Evolutionary conservation across 805 yeast species (phyloP).

Genomic region (Kluyveromyces nonfermentans): DNA sequence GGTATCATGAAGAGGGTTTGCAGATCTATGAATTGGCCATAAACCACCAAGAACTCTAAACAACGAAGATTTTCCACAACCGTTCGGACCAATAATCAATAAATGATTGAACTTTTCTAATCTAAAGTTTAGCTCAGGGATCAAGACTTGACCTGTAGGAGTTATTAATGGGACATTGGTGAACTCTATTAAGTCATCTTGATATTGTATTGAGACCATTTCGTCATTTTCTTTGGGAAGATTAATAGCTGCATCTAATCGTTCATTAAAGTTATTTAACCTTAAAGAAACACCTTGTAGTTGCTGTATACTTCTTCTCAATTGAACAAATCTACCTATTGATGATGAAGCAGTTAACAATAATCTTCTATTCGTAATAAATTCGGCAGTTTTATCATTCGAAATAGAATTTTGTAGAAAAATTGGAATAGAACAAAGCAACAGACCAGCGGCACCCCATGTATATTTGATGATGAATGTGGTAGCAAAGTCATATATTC

Average conservation of each 20-base stretch:
- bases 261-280: conserved; percentile 58
- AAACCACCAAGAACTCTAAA: conserved; percentile 87
- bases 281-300: conserved; percentile 74
- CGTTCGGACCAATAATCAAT: conserved; percentile 90
- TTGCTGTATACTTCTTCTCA: conserved; percentile 77
- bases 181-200: conserved; percentile 58
- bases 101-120: conserved; percentile 77
- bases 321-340: conserved; percentile 74
- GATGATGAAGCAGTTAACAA: conserved; percentile 80
- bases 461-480: conserved; percentile 83
- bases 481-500: conserved; percentile 76
- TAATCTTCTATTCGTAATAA: conserved; percentile 80
- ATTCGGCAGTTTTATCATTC: conserved; percentile 57
- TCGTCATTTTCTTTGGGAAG: conserved; percentile 15
- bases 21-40: conserved; percentile 66
- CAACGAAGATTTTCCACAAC: conserved; percentile 89
- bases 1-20: conserved; percentile 56
- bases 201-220: conserved; percentile 32
- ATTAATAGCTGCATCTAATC: conserved; percentile 32
- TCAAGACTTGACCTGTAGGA: conserved; percentile 70
- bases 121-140: conserved; percentile 56
- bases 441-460: conserved; percentile 93
- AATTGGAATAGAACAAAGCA: conserved; percentile 81
- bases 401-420: conserved; percentile 42
- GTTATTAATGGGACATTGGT: conserved; percentile 72